Evolutionary conservation across 257 asterid species (phyloP).

Genomic region (Avicennia marina): DNA sequence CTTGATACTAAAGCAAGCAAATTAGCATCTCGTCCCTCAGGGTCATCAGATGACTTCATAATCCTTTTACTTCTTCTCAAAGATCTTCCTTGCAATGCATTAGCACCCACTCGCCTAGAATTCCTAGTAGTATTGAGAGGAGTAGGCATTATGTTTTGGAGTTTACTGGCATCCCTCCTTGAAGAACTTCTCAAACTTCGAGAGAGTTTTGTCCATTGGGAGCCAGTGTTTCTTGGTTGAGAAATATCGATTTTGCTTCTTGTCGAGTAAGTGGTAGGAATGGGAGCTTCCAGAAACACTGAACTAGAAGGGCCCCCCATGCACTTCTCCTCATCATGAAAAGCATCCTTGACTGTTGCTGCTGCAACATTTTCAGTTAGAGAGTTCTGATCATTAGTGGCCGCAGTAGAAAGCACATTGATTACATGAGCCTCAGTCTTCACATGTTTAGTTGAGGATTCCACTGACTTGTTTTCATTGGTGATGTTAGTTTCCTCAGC

Average conservation of each 20-base stretch:
- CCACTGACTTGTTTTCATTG: slow-evolving; percentile 34
- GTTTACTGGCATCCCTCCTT: slow-evolving; percentile 34
- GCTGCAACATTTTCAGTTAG: slow-evolving; percentile 56
- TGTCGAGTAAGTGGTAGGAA: slow-evolving; percentile 33
- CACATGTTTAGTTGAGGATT: slow-evolving; percentile 31
- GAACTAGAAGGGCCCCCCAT: slow-evolving; percentile 31
- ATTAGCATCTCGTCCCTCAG: slow-evolving; percentile 41
- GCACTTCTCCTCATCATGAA: slow-evolving; percentile 35
- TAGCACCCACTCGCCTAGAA: slow-evolving; percentile 29
- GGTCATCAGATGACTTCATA: slow-evolving; percentile 51
- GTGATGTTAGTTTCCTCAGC: slow-evolving; percentile 30
- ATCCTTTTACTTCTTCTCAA: slow-evolving; percentile 60
- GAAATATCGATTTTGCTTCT: slow-evolving; percentile 45
- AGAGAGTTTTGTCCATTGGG: slow-evolving; percentile 40
- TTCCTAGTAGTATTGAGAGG: slow-evolving; percentile 27
- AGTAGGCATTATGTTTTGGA: slow-evolving; percentile 28
- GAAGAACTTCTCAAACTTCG: slow-evolving; percentile 63
- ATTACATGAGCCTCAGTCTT: slow-evolving; percentile 37
- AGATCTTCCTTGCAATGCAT: slow-evolving; percentile 38
- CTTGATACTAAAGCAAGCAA: slow-evolving; percentile 52
- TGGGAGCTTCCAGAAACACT: slow-evolving; percentile 27
- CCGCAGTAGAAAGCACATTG: slow-evolving; percentile 31
- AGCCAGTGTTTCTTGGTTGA: slow-evolving; percentile 32
- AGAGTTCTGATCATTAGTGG: slow-evolving; percentile 40
- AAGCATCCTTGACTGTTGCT: slow-evolving; percentile 45